A percentile compares a stretch with the other conserved stretches of the same genome.
These are phyloP conservation scores for Jatropha curcas DNA, from an alignment of 345 rosid genomes.

Conservation along the genomic window DNA sequence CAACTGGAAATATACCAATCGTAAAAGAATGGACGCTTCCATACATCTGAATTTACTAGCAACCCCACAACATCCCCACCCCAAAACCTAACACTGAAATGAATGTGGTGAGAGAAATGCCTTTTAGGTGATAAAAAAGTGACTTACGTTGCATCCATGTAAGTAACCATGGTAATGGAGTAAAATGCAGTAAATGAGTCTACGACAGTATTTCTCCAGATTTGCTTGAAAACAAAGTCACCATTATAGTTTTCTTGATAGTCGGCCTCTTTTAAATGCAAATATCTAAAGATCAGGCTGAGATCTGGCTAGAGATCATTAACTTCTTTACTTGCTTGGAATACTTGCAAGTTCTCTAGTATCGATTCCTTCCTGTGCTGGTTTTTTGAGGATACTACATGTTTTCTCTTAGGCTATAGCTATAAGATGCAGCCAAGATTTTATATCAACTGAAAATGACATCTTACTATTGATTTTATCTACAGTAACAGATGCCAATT, in stretches of 20 bases:
- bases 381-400: background rate
- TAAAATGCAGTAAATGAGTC: background rate
- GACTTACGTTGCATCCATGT: background rate
- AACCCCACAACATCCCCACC: background rate
- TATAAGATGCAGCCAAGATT: background rate
- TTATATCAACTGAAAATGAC: background rate
- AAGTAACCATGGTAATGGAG: background rate
- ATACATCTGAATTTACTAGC: background rate
- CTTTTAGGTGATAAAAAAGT: background rate
- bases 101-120: background rate
- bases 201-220: background rate
- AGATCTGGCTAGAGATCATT: background rate
- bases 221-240: background rate
- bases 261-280: conserved; percentile 1
- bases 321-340: background rate
- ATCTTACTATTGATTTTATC: background rate
- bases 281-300: background rate
- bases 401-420: background rate
- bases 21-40: background rate
- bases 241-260: background rate
- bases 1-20: background rate
- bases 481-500: background rate
- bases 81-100: background rate
- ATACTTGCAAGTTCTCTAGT: background rate
- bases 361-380: background rate